Percentiles rank a stretch among this genome's conserved stretches.
phyloP scores from a whole-genome alignment of 2,329 filamentous ascomycete species.

The Cladosporium velox region DNA sequence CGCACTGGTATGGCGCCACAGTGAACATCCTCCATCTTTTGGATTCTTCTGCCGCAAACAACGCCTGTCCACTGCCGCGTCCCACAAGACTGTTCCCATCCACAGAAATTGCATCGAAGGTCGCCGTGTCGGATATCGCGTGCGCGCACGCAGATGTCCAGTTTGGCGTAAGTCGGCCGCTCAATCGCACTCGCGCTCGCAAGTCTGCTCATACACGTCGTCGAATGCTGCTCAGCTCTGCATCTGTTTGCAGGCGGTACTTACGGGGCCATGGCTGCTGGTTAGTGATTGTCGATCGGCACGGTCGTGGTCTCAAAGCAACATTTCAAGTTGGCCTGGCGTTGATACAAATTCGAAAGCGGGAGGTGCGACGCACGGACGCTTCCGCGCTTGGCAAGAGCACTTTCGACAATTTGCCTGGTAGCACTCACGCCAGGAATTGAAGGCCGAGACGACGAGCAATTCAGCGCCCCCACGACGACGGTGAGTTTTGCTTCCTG shows the following conservation, averaged over 20 bases:
- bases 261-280: conserved; percentile 30
- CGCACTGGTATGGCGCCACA: background rate
- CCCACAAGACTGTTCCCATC: background rate
- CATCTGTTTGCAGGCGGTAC: conserved; percentile 18
- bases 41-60: background rate
- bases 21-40: background rate
- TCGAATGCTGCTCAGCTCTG: conserved; percentile 9
- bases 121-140: conserved; percentile 7
- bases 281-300: conserved; percentile 18
- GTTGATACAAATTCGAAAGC: conserved; percentile 19
- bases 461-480: conserved; percentile 17
- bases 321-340: background rate
- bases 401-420: conserved; percentile 6
- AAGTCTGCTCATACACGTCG: conserved; percentile 3
- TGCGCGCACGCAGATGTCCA: conserved; percentile 7
- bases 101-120: background rate
- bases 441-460: conserved; percentile 18
- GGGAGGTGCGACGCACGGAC: conserved; percentile 11
- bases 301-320: conserved; percentile 18
- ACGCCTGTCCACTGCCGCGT: background rate
- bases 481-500: conserved; percentile 17
- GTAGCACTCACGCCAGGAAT: conserved; percentile 1
- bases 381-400: conserved; percentile 16
- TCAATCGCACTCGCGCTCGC: conserved; percentile 3
- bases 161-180: conserved; percentile 5